Evolutionary conservation across 306 rosid genomes (phyloP), one percentile per base, ranked within the genome.

Genomic region (Pueraria montana): DNA sequence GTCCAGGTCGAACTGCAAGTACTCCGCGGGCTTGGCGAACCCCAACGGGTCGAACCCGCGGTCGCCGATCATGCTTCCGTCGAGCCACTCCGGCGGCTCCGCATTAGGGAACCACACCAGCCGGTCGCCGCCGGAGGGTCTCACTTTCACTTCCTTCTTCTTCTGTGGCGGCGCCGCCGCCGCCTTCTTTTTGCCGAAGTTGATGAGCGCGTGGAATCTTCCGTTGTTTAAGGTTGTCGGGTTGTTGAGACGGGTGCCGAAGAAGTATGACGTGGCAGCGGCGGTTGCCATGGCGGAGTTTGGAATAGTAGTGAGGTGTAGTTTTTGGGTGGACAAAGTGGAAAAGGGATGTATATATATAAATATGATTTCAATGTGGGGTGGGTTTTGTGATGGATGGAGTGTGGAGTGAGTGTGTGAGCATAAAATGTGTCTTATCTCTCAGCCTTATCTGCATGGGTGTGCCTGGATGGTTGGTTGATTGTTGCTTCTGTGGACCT

Each of bases 11-110:
- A 18, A 94, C 82, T 94, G 97, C 56, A 94, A 56, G 75, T 91
- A 94, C 90, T 94, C 95, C 0, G 89, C 94, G 0, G 98, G 98
- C 21, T 83, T 94, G 2, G 87, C 89, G 0, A 94, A 38, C 46
- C 95, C 92, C 0, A 94, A 78, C 0, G 94, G 98, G 38, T 94
- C 97, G 42, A 92, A 94, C 11, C 98, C 95, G 2, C 92, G 86
- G 82, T 92, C 98, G 0, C 95, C 95, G 18, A 91, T 77, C 84
- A 86, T 10, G 10, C 88, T 48, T 0, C 97, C 95, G 66, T 92
- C 95, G 26, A 94, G 95, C 98, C 97, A 94, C 42, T 89, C 93
- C 2, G 94, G 98, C 2, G 88, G 83, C 27, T 90, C 24, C 0
- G 89, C 94, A 0, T 87, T 87, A 0, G 98, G 97, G 36, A 88